Evolutionary conservation across 768 basidiomycete genomes (phyloP), one percentile per base, ranked within the genome.

Genomic region (Phylloporus arenicola): DNA sequence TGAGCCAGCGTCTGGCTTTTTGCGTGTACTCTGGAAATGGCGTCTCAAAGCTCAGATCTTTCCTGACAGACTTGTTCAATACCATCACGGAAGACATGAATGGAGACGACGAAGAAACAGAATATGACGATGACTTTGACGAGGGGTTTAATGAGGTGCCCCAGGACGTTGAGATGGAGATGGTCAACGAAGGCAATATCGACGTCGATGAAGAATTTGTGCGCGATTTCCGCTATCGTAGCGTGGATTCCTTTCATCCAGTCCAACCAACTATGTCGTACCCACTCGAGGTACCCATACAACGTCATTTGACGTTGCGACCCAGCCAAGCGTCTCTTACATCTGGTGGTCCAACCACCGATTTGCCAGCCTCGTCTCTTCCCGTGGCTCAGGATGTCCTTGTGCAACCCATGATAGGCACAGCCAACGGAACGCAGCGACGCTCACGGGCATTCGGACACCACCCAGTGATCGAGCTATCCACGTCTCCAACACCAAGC

Each of bases 11-110:
- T 43, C 75, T 80, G 17, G 82, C 91, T 4, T 99, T 98, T 65
- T 98, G 96, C 68, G 96, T 99, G 14, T 99, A 90, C 72, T 97
- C 95, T 11, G 91, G 92, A 19, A 84, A 84, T 57, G 94, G 95
- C 7, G 89, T 99, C 2, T 72, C 78, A 11, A 84, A 92, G 43
- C 77, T 99, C 17, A 80, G 95, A 29, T 72, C 81, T 16, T 93
- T 83, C 66, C 72, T 99, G 42, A 84, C 79, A 6, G 85, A 86
- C 51, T 67, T 87, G 13, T 88, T 85, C 64, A 83, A 84, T 57
- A 81, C 81, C 53, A 84, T 89, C 59, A 85, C 80, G 3, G 87
- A 88, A 59, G 75, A 75, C 45, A 74, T 79, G 74, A 83, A 80
- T 56, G 81, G 78, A 24, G 75, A 75, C 47, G 84, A 77, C 40